A percentile compares a stretch with the other conserved stretches of the same genome.
These are phyloP conservation scores for Umbellularia californica DNA, from an alignment of 164 flowering plant genomes.

Conservation along the genomic window DNA sequence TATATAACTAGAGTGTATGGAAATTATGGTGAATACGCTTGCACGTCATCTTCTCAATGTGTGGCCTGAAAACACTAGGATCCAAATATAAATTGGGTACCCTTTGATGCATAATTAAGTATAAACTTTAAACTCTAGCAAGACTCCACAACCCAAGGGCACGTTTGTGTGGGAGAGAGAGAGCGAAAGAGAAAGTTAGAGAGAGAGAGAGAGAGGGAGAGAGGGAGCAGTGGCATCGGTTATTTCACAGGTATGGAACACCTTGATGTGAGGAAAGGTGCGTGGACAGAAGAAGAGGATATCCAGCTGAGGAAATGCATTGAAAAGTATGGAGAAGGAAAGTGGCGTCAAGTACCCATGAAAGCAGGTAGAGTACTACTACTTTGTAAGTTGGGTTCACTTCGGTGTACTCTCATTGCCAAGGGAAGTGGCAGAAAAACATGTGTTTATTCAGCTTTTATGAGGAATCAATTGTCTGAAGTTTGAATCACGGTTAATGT, in stretches of 20 bases:
- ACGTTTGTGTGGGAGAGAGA: too few species aligned
- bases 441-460: too few species aligned
- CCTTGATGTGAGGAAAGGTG: slow-evolving; percentile 1
- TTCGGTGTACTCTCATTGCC: too few species aligned
- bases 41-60: not conserved
- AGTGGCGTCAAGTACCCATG: slow-evolving; percentile 7
- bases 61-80: not conserved
- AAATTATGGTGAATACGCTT: not conserved
- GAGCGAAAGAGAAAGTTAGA: too few species aligned
- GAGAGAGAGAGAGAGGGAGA: too few species aligned
- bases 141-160: too few species aligned
- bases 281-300: slow-evolving; percentile 8
- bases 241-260: not conserved
- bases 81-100: not conserved
- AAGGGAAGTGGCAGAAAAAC: too few species aligned
- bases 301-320: slow-evolving; percentile 1
- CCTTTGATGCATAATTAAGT: not conserved
- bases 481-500: too few species aligned
- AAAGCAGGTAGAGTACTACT: not conserved
- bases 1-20: not conserved
- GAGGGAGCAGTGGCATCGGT: too few species aligned
- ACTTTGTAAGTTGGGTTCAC: too few species aligned
- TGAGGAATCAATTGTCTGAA: too few species aligned
- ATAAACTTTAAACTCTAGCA: too few species aligned
- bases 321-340: slow-evolving; percentile 11